These are phyloP conservation scores for Phytophthora tubulina DNA, from an alignment of 352 stramenopile species.

Conservation along the genomic window DNA sequence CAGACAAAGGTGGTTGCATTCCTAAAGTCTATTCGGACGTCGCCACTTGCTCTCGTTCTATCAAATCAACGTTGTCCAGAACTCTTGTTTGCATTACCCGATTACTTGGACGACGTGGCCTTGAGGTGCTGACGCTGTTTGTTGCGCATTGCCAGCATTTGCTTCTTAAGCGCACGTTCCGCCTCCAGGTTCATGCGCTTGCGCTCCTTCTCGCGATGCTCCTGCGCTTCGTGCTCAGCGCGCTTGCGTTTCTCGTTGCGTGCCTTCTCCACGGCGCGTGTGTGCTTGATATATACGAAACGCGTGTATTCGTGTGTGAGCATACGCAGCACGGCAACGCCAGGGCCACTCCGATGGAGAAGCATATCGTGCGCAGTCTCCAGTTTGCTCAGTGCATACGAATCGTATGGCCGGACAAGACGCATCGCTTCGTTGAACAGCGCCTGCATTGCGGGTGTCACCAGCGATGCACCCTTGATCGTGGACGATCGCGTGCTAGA, in stretches of 20 bases:
- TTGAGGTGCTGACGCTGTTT: slow-evolving; percentile 69
- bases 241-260: slow-evolving; percentile 76
- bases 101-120: slow-evolving; percentile 38
- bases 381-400: slow-evolving; percentile 76
- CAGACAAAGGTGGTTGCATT: slow-evolving; percentile 16
- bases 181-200: slow-evolving; percentile 76
- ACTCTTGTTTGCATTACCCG: slow-evolving; percentile 14
- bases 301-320: slow-evolving; percentile 88
- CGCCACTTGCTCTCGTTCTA: slow-evolving; percentile 21
- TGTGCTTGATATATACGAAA: slow-evolving; percentile 88
- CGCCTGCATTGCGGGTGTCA: slow-evolving; percentile 49
- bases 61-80: slow-evolving; percentile 29
- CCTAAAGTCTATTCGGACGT: slow-evolving; percentile 20
- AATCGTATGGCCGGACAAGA: slow-evolving; percentile 71
- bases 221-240: slow-evolving; percentile 68
- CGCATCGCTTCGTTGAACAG: slow-evolving; percentile 75
- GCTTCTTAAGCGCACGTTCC: slow-evolving; percentile 75
- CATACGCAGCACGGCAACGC: slow-evolving; percentile 70
- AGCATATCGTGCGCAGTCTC: slow-evolving; percentile 72
- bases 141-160: slow-evolving; percentile 86
- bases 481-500: slow-evolving; percentile 13
- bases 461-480: slow-evolving; percentile 22
- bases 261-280: slow-evolving; percentile 75
- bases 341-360: slow-evolving; percentile 62
- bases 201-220: slow-evolving; percentile 65